These are phyloP conservation scores for Botrytis sinoallii DNA, from an alignment of 2,329 filamentous ascomycete species.

Conservation along the genomic window DNA sequence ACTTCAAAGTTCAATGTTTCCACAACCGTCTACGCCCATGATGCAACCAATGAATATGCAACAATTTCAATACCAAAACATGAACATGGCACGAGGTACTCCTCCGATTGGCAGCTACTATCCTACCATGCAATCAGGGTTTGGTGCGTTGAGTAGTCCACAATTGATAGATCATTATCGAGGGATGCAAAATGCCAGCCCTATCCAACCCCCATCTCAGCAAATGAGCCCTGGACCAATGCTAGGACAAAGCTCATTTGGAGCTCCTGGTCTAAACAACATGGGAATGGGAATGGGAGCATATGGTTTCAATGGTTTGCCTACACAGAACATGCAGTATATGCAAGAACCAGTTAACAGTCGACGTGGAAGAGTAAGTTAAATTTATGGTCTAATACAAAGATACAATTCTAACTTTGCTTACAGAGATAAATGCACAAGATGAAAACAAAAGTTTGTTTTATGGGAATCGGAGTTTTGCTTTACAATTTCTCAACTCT, in stretches of 20 bases:
- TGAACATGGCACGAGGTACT: constrained; percentile 49
- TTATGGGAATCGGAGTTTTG: neutral
- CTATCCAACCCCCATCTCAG: constrained; percentile 42
- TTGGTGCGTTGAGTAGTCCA: constrained; percentile 50
- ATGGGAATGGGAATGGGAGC: constrained; percentile 47
- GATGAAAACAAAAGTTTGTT: neutral
- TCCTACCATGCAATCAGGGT: constrained; percentile 54
- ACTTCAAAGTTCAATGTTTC: constrained; percentile 52
- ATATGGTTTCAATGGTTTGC: constrained; percentile 46
- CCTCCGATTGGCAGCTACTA: constrained; percentile 58
- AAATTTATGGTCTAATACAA: neutral
- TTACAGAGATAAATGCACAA: constrained; percentile 17
- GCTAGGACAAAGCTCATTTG: constrained; percentile 43
- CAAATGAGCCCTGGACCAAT: constrained; percentile 44
- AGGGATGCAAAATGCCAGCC: constrained; percentile 50
- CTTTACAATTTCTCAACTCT: neutral
- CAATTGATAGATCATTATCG: constrained; percentile 54
- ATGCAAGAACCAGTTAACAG: constrained; percentile 55
- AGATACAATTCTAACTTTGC: neutral
- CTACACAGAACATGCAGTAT: constrained; percentile 49
- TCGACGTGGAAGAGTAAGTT: constrained; percentile 55
- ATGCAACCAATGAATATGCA: constrained; percentile 51
- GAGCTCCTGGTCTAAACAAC: constrained; percentile 48
- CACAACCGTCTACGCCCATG: constrained; percentile 41
- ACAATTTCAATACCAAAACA: constrained; percentile 51